Evolutionary conservation across 2,329 filamentous ascomycete genomes (phyloP).

Genomic region (Alternaria hordeiaustralica): DNA sequence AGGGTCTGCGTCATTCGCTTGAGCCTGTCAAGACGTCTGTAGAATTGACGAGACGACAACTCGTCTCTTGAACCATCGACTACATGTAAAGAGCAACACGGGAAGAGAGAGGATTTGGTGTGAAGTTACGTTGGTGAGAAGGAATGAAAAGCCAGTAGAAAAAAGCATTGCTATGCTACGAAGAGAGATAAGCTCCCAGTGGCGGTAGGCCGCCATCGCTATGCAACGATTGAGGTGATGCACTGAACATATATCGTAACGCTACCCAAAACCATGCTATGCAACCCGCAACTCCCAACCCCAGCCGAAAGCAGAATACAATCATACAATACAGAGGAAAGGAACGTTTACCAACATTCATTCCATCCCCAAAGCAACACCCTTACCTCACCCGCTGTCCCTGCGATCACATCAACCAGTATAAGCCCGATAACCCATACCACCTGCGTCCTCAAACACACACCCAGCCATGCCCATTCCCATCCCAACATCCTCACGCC

Average conservation of each 20-base stretch:
- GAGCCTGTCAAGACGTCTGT: not conserved
- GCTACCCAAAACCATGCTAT: not conserved
- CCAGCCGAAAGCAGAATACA: not conserved
- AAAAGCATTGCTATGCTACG: not conserved
- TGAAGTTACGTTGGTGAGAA: not conserved
- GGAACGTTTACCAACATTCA: not conserved
- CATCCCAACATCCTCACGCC: conserved; percentile 20
- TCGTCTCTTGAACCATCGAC: not conserved
- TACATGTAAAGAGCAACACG: not conserved
- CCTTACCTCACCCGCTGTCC: not conserved
- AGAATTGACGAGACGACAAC: not conserved
- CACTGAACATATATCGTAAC: not conserved
- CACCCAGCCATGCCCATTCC: conserved; percentile 1
- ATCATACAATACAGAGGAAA: not conserved
- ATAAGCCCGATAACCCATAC: conserved; percentile 12
- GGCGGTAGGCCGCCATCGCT: not conserved
- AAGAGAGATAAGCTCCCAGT: not conserved
- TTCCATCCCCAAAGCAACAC: not conserved
- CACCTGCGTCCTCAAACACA: conserved; percentile 14
- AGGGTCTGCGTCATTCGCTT: not conserved
- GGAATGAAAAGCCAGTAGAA: not conserved
- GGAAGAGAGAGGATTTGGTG: not conserved
- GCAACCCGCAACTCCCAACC: not conserved
- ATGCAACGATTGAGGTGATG: not conserved
- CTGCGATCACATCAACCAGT: not conserved